phyloP scores from a whole-genome alignment of 163 green algal genomes.

The Scenedesmus sp. region DNA sequence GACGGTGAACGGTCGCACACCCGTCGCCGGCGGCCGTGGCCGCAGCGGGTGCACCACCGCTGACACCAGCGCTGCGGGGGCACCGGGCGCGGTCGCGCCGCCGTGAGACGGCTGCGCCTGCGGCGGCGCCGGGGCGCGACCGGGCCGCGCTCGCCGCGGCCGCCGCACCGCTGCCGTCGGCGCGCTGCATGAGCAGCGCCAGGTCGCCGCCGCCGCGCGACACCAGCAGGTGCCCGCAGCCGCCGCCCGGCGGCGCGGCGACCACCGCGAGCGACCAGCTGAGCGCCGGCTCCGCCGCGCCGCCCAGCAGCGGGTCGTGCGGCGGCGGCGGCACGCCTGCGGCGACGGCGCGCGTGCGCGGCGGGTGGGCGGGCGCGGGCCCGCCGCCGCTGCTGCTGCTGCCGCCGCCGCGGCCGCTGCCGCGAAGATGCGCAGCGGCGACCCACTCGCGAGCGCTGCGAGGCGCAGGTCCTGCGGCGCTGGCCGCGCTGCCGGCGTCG shows the following conservation, averaged over 20 bases:
- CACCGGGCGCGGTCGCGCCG: too few species aligned
- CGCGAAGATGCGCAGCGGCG: too few species aligned
- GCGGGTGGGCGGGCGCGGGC: not conserved
- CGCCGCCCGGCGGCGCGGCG: constrained; percentile 4
- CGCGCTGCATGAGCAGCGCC: not conserved
- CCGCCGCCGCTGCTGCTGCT: too few species aligned
- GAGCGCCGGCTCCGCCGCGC: constrained; percentile 1
- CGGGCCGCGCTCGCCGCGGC: not conserved
- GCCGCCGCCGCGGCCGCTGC: too few species aligned
- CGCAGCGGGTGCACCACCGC: constrained; percentile 10
- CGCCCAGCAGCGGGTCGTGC: not conserved
- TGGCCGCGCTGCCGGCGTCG: not conserved
- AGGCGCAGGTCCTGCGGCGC: not conserved
- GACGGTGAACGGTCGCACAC: constrained; percentile 31
- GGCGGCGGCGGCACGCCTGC: not conserved
- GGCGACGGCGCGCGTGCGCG: too few species aligned
- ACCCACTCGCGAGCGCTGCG: too few species aligned
- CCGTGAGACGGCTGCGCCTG: too few species aligned
- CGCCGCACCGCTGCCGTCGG: constrained; percentile 2
- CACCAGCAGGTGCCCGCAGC: not conserved
- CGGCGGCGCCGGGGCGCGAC: not conserved
- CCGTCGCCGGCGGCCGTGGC: constrained; percentile 7
- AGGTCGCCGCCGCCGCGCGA: constrained; percentile 29
- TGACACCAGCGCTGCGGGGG: constrained; percentile 13
- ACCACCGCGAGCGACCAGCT: constrained; percentile 27